Evolutionary conservation across 2,329 filamentous ascomycete species (phyloP), one percentile per base, ranked within the genome.

Genomic region (Blastomyces percursus): DNA sequence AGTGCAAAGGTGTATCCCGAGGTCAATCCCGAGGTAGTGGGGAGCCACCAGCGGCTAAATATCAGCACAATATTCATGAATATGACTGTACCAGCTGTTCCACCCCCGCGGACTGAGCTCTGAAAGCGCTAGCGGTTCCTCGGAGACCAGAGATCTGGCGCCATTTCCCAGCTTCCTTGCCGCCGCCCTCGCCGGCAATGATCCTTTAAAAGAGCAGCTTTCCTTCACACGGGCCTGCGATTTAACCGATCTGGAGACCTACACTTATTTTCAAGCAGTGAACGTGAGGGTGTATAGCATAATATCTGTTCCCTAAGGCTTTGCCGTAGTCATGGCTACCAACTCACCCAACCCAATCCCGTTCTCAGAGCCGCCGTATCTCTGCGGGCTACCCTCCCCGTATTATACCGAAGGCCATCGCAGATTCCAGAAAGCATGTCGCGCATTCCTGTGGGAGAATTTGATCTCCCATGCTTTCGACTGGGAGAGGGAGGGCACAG

Each of bases 321-420:
- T 38, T 2, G 54, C 19, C 63, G 67, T 24, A 58, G 55, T 42
- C 21, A 73, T 73, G 71, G 70, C 67, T 3, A 66, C 66, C n/a
- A 71, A 71, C 52, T 70, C 71, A 12, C 55, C 62, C 11, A 72
- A 71, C 56, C 71, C 78, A 3, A 72, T 89, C 32, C 88, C 88
- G 59, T 89, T 91, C 76, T 85, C 86, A 5, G 88, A 91, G 68
- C 88, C 88, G 1, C 82, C 87, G 1, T 91, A 86, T 76, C 80
- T 91, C 56, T 79, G 79, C 67, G 87, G 87, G 60, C 78, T 90
- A 2, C 88, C 88, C 0, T 88, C 86, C 0, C 84, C 88, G 14
- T 88, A 90, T 76, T 89, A 88, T 76, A 86, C 82, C 30, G 78
- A 82, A 2, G 84, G 84, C 3, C 87, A 91, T 71, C 77, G 79